phyloP scores from a whole-genome alignment of 2,329 filamentous ascomycete species.

The Nemania abortiva region DNA sequence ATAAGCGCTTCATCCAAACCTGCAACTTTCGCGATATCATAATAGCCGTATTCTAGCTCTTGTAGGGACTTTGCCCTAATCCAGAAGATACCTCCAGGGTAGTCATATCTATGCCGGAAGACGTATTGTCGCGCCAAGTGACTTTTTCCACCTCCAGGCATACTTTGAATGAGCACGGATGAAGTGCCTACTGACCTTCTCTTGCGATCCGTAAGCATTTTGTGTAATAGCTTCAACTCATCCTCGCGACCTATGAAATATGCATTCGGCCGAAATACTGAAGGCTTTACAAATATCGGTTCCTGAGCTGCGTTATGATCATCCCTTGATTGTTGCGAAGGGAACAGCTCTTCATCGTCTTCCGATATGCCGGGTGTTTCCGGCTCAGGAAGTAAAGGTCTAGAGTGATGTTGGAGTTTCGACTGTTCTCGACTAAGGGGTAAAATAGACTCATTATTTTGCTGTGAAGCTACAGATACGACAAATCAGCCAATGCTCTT shows the following conservation, averaged over 20 bases:
- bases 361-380: conserved; percentile 42
- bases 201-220: conserved; percentile 68
- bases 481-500: conserved; percentile 51
- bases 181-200: conserved; percentile 68
- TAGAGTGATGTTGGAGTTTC: conserved; percentile 46
- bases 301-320: conserved; percentile 44
- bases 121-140: conserved; percentile 77
- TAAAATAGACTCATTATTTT: conserved; percentile 52
- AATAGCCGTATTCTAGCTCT: conserved; percentile 72
- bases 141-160: conserved; percentile 76
- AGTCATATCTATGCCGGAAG: conserved; percentile 68
- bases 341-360: conserved; percentile 46
- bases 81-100: conserved; percentile 77
- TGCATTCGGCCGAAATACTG: conserved; percentile 70
- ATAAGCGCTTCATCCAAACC: conserved; percentile 60
- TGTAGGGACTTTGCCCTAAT: conserved; percentile 70
- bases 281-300: conserved; percentile 60
- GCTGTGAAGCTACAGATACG: conserved; percentile 50
- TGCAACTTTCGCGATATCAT: conserved; percentile 72
- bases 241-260: conserved; percentile 69
- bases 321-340: conserved; percentile 49
- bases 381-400: conserved; percentile 47
- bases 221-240: conserved; percentile 69
- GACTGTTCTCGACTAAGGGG: conserved; percentile 45
- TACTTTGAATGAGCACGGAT: conserved; percentile 72